These are phyloP conservation scores for Saccharum hybrid DNA, from an alignment of 202 grass and related monocot species.

Conservation along the genomic window DNA sequence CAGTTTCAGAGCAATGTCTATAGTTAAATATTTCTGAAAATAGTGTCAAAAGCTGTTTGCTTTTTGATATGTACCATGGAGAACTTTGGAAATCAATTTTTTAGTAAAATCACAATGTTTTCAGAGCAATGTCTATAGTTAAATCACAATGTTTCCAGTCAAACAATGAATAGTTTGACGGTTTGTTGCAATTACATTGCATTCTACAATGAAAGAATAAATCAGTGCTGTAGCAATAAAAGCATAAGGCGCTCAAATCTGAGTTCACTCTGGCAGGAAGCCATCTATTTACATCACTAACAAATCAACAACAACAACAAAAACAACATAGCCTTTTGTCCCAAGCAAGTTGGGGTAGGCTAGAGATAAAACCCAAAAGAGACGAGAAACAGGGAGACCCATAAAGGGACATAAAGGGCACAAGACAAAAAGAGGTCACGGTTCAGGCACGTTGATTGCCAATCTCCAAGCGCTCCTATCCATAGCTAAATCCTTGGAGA, in stretches of 20 bases:
- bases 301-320: not conserved
- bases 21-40: not conserved
- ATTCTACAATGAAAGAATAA: slow-evolving; percentile 27
- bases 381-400: too few species aligned
- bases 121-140: too few species aligned
- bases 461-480: too few species aligned
- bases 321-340: too few species aligned
- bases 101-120: slow-evolving; percentile 2
- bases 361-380: too few species aligned
- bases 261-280: not conserved
- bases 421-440: too few species aligned
- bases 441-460: too few species aligned
- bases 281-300: slow-evolving; percentile 2
- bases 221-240: not conserved
- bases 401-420: too few species aligned
- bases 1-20: slow-evolving; percentile 33
- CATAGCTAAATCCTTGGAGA: too few species aligned
- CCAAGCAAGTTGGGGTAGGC: too few species aligned
- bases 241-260: not conserved
- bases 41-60: not conserved
- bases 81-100: not conserved
- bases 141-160: not conserved
- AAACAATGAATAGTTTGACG: slow-evolving; percentile 9
- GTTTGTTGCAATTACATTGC: not conserved
- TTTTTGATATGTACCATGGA: not conserved